Percentiles rank a stretch among this genome's conserved stretches.
phyloP scores from a whole-genome alignment of 1,139 yeast genomes.

The Torulaspora globosa region DNA sequence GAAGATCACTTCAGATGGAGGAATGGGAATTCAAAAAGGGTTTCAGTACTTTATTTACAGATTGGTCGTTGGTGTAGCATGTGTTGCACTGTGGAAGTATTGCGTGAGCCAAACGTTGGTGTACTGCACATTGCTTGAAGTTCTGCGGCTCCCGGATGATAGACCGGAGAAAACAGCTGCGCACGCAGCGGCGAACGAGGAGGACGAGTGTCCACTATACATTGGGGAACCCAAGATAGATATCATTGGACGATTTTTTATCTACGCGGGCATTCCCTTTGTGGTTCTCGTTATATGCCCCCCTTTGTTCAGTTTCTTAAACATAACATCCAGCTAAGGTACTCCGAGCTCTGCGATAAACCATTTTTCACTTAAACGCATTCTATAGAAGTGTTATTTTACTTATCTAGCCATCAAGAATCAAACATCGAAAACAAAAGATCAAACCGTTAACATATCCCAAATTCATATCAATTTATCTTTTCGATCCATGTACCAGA shows the following conservation, averaged over 20 bases:
- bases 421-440: slow-evolving; percentile 2
- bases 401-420: neutral
- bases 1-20: slow-evolving; percentile 12
- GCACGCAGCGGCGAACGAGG: slow-evolving; percentile 14
- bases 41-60: slow-evolving; percentile 13
- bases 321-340: slow-evolving; percentile 10
- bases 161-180: slow-evolving; percentile 16
- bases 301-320: slow-evolving; percentile 16
- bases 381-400: slow-evolving; percentile 37
- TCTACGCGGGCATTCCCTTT: slow-evolving; percentile 35
- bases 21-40: slow-evolving; percentile 16
- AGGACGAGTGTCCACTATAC: slow-evolving; percentile 25
- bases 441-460: neutral
- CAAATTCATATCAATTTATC: neutral
- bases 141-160: slow-evolving; percentile 27
- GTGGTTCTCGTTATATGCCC: slow-evolving; percentile 32
- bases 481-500: slow-evolving; percentile 14
- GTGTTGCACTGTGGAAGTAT: slow-evolving; percentile 32
- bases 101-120: slow-evolving; percentile 27
- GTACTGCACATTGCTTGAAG: slow-evolving; percentile 17
- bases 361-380: slow-evolving; percentile 27
- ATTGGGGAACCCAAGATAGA: slow-evolving; percentile 30
- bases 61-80: slow-evolving; percentile 29
- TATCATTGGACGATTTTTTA: slow-evolving; percentile 30
- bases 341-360: neutral